phyloP scores from a whole-genome alignment of 1,139 yeast genomes.

The Diutina siamensis region DNA sequence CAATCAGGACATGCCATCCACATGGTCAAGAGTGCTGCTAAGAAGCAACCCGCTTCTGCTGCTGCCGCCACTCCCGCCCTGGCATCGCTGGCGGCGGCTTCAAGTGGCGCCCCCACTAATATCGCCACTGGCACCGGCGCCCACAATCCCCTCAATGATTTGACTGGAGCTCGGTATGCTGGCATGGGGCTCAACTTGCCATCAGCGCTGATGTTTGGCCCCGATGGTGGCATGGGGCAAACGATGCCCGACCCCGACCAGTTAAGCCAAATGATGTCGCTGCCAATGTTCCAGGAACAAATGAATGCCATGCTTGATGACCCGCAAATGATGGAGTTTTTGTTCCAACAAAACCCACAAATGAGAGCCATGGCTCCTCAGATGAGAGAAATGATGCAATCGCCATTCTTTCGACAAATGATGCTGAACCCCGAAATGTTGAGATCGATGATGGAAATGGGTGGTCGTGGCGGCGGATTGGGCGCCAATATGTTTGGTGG shows the following conservation, averaged over 20 bases:
- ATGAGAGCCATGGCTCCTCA: conserved; percentile 82
- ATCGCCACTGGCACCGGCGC: conserved; percentile 84
- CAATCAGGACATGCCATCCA: conserved; percentile 83
- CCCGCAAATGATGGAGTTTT: conserved; percentile 73
- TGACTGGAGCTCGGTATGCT: conserved; percentile 93
- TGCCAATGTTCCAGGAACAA: conserved; percentile 70
- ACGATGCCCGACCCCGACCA: conserved; percentile 66
- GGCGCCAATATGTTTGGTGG: conserved; percentile 8
- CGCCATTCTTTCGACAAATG: conserved; percentile 78
- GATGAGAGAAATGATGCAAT: conserved; percentile 74
- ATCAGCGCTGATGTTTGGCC: conserved; percentile 81
- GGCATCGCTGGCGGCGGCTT: conserved; percentile 10
- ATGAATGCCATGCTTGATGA: conserved; percentile 69
- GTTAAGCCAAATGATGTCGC: conserved; percentile 60
- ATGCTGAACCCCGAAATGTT: conserved; percentile 75
- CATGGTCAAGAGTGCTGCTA: conserved; percentile 57
- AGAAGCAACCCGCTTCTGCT: conserved; percentile 10
- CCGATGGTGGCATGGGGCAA: conserved; percentile 77
- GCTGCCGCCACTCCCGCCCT: conserved; percentile 15
- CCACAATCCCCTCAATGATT: conserved; percentile 79
- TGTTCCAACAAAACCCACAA: conserved; percentile 78
- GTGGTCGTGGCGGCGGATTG: conserved; percentile 28
- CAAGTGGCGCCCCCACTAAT: conserved; percentile 48
- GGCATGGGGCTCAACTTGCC: conserved; percentile 77
- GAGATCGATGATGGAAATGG: conserved; percentile 70